phyloP scores from a whole-genome alignment of 495 filamentous ascomycete species.

The Poronia punctata region DNA sequence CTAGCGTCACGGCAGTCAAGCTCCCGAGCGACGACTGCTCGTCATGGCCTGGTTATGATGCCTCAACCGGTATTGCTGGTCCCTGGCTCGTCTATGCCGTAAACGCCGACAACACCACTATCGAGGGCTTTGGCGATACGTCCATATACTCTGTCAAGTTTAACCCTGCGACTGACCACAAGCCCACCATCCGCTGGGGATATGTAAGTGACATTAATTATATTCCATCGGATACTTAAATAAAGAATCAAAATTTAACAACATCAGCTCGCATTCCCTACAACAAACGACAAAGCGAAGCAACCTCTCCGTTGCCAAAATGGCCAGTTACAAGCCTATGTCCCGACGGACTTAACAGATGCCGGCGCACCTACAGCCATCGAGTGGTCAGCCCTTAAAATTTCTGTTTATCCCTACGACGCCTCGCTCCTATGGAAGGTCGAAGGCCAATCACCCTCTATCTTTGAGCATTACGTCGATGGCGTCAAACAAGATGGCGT shows the following conservation, averaged over 20 bases:
- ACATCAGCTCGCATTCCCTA: too few species aligned
- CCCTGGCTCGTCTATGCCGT: conserved; percentile 22
- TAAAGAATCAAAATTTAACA: too few species aligned
- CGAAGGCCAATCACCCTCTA: conserved; percentile 14
- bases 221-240: too few species aligned
- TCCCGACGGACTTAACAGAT: too few species aligned
- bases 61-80: conserved; percentile 20
- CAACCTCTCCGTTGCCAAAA: too few species aligned
- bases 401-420: conserved; percentile 21
- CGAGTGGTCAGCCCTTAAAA: conserved; percentile 16
- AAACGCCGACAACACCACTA: conserved; percentile 21
- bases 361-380: conserved; percentile 16
- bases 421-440: conserved; percentile 21
- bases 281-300: too few species aligned
- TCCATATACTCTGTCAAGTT: conserved; percentile 15
- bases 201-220: conserved; percentile 15
- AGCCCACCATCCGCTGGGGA: conserved; percentile 21
- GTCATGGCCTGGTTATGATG: conserved; percentile 23
- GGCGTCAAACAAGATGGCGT: conserved; percentile 24
- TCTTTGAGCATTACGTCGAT: conserved; percentile 28
- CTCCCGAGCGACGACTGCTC: conserved; percentile 19
- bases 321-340: too few species aligned
- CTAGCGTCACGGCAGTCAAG: conserved; percentile 18
- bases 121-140: conserved; percentile 24
- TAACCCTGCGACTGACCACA: conserved; percentile 11